These are phyloP conservation scores for Suillus weaverae DNA, from an alignment of 768 basidiomycete species.

Conservation along the genomic window DNA sequence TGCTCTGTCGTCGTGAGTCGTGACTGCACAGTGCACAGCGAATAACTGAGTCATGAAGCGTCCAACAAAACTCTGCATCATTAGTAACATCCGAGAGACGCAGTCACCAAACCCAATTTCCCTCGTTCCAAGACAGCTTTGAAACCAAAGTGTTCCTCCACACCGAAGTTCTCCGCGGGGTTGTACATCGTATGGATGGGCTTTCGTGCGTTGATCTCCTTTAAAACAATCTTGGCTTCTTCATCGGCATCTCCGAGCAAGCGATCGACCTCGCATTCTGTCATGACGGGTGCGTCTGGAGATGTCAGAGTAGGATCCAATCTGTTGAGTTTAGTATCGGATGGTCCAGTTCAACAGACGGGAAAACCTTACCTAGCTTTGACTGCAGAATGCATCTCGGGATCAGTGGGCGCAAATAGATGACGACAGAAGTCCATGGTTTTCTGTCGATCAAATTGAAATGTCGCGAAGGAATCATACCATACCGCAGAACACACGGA, in stretches of 20 bases:
- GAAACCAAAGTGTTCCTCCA: neutral
- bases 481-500: neutral
- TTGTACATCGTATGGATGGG: neutral
- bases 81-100: neutral
- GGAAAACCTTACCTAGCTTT: neutral
- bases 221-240: neutral
- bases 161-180: neutral
- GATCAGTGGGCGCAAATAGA: neutral
- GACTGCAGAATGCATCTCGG: neutral
- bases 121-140: neutral
- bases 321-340: constrained; percentile 2
- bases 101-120: neutral
- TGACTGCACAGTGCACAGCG: neutral
- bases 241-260: neutral
- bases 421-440: neutral
- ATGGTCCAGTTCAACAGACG: neutral
- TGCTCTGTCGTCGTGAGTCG: neutral
- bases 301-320: neutral
- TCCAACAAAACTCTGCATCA: neutral
- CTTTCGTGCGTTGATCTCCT: neutral
- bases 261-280: neutral
- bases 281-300: neutral
- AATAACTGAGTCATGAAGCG: neutral
- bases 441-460: neutral
- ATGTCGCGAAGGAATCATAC: neutral